Base-by-base conservation (phyloP, 2,329 filamentous ascomycete genomes). In the Nemania bipapillata region DNA sequence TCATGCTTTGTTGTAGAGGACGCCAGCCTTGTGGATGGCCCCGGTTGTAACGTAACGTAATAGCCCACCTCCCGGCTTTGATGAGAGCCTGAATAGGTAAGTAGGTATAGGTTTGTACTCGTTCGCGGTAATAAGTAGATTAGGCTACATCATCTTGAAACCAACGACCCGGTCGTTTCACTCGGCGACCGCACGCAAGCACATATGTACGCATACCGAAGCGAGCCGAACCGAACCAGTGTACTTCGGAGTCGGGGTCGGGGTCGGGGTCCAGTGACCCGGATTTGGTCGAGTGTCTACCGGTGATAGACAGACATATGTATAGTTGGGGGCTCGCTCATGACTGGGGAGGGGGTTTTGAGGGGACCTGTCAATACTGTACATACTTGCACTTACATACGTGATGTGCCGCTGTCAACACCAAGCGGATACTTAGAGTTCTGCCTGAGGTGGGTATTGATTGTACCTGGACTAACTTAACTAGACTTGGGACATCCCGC, bases 111-210 rank as follows among this genome's bases (percentile, higher is more conserved):
- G 8, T n/a, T 45, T 32, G 9, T 32, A 32, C 9, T 4, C 9
- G 30, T 3, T n/a, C 40, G 17, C 17, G 40, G 17, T n/a, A 45
- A 45, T 7, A 26, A 11, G 17, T 30, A n/a, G 24, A 22, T 15
- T 22, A 59, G 22, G 58, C 32, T 28, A 30, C 28, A 26, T 20
- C n/a, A n/a, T 17, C 40, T 35, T 49, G 35, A 37, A 65, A 65
- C 32, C 26, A 24, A 28, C 9, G 40, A 50, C 45, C 40, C 32
- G 63, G 30, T 49, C 28, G 67, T 60, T 63, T 65, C 60, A 58
- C 47, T 68, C 61, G 68, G 58, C 54, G 26, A 63, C 58, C 63
- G 54, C 40, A 26, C 47, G 59, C 42, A 49, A 56, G 47, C 65
- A 69, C 63, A 47, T 32, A 26, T 37, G 59, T 32, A 49, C 61